These are phyloP conservation scores for Chlorella sorokiniana DNA, from an alignment of 139 green algal genomes.

Conservation along the genomic window DNA sequence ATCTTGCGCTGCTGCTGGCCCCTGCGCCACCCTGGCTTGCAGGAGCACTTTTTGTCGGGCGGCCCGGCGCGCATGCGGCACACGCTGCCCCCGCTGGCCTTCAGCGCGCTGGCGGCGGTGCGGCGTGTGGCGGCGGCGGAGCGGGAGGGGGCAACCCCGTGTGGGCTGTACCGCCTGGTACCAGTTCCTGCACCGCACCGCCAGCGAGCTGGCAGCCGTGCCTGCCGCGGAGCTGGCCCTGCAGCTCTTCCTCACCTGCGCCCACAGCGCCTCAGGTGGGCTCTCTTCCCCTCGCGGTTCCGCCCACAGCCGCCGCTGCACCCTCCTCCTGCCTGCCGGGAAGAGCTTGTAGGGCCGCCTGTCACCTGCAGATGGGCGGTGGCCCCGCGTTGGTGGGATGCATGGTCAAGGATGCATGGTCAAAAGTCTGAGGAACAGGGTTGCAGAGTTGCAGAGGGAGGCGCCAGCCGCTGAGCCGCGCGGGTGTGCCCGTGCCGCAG, in stretches of 20 bases:
- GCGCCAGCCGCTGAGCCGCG: too few species aligned
- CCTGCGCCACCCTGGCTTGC: not conserved
- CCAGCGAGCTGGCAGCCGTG: slow-evolving; percentile 49
- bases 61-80: slow-evolving; percentile 71
- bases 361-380: too few species aligned
- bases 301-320: not conserved
- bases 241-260: slow-evolving; percentile 79
- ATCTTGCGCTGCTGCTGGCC: too few species aligned
- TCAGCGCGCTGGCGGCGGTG: slow-evolving; percentile 62
- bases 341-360: not conserved
- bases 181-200: slow-evolving; percentile 54
- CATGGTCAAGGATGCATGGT: too few species aligned
- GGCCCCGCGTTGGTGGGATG: too few species aligned
- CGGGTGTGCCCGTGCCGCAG: not conserved
- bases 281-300: not conserved
- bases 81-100: slow-evolving; percentile 83
- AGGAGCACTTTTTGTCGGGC: slow-evolving; percentile 43
- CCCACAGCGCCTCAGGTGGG: slow-evolving; percentile 20
- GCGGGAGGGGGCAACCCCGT: not conserved
- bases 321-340: too few species aligned
- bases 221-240: slow-evolving; percentile 67
- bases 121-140: not conserved
- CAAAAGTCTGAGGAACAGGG: too few species aligned
- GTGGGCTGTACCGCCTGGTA: not conserved
- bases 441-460: too few species aligned